Percentiles rank a stretch among this genome's conserved stretches.
phyloP scores from a whole-genome alignment of 768 basidiomycete species.

The Mycena pura region DNA sequence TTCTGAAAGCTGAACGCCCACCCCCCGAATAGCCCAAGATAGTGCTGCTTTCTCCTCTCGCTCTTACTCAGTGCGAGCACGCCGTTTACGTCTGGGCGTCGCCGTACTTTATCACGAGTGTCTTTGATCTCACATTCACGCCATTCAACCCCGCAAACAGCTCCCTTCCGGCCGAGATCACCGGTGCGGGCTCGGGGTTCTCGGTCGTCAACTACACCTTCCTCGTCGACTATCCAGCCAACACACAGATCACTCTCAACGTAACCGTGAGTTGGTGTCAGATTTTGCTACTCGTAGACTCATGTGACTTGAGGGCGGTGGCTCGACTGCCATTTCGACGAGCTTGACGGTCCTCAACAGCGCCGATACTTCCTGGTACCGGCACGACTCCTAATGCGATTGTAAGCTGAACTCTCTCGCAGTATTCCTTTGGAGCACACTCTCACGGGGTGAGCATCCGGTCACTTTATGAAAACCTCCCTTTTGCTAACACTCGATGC shows the following conservation, averaged over 20 bases:
- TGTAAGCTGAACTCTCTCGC: not conserved
- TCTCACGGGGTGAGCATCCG: not conserved
- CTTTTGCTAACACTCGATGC: not conserved
- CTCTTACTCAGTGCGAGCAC: not conserved
- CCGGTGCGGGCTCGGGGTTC: not conserved
- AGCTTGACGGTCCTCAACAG: not conserved
- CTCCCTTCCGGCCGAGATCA: not conserved
- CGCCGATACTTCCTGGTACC: not conserved
- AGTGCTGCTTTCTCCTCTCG: not conserved
- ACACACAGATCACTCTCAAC: not conserved
- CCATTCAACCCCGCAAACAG: not conserved
- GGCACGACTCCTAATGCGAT: not conserved
- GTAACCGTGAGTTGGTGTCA: not conserved
- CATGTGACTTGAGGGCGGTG: not conserved
- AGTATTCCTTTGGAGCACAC: not conserved
- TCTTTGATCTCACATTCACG: not conserved
- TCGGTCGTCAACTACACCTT: not conserved
- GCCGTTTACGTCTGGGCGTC: not conserved
- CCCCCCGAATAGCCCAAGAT: not conserved
- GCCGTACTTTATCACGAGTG: not conserved
- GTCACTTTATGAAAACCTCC: not conserved
- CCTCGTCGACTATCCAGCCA: not conserved
- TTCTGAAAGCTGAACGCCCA: not conserved
- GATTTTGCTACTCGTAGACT: not conserved
- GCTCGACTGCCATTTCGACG: not conserved